Percentiles rank a stretch among this genome's conserved stretches.
Evolutionary conservation across 2,329 filamentous ascomycete species (phyloP).

Genomic region (Calonectria pseudoreteaudii): DNA sequence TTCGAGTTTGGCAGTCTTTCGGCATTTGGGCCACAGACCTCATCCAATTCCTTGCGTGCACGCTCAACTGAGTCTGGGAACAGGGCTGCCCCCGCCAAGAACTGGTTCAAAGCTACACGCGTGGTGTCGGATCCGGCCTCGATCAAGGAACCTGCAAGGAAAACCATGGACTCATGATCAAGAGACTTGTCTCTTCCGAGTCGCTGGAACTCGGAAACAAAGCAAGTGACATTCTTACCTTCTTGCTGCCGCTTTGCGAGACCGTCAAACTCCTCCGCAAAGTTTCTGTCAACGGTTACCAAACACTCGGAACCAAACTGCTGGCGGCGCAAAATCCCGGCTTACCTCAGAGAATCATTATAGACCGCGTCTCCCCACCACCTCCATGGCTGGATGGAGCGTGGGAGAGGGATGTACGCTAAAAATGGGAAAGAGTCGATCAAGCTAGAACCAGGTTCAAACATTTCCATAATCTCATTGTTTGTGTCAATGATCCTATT

Average conservation of each 20-base stretch:
- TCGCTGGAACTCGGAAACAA: neutral
- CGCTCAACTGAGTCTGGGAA: neutral
- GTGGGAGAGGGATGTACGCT: conserved; percentile 1
- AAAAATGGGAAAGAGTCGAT: conserved; percentile 15
- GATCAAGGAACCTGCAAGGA: neutral
- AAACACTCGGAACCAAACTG: neutral
- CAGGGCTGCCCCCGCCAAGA: neutral
- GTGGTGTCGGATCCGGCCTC: neutral
- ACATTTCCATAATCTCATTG: neutral
- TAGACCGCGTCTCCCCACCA: conserved; percentile 15
- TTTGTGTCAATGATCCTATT: neutral
- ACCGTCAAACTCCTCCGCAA: neutral
- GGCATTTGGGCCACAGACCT: neutral
- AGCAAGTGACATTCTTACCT: neutral
- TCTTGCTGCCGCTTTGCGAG: neutral
- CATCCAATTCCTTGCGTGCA: neutral
- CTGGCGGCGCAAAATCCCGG: neutral
- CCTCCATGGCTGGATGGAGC: conserved; percentile 11
- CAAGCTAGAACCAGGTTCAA: neutral
- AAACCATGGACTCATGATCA: neutral
- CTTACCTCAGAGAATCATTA: neutral
- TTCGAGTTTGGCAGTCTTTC: neutral
- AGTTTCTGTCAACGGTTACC: neutral
- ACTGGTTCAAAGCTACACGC: neutral
- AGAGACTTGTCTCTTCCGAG: neutral